These are phyloP conservation scores for Phyllosticta citrichinensis DNA, from an alignment of 2,329 filamentous ascomycete species.

Conservation along the genomic window DNA sequence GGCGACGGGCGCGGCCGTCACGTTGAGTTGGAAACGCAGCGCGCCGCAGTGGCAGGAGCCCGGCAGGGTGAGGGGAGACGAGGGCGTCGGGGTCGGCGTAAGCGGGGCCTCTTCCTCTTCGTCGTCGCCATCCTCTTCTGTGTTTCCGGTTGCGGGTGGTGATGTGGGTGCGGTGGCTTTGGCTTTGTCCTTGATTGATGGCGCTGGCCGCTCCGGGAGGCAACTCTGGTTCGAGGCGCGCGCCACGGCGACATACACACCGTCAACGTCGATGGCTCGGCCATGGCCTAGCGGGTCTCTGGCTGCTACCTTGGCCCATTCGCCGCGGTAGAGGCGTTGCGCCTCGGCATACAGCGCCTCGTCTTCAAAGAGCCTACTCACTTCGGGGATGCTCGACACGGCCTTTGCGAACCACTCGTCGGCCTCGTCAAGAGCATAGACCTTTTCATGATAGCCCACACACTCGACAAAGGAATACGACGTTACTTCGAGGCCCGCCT, in stretches of 20 bases:
- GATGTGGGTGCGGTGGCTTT: not conserved
- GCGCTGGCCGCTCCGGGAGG: not conserved
- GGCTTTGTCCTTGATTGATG: not conserved
- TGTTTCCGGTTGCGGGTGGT: not conserved
- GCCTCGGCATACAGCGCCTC: not conserved
- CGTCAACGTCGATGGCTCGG: not conserved
- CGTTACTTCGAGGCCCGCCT: not conserved
- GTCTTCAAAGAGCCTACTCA: not conserved
- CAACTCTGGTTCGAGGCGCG: not conserved
- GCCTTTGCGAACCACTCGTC: not conserved
- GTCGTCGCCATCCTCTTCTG: not conserved
- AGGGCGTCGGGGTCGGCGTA: not conserved
- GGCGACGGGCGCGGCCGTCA: not conserved
- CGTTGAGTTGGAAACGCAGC: not conserved
- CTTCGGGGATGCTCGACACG: not conserved
- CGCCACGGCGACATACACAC: not conserved
- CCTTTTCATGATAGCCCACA: not conserved
- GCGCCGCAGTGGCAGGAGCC: slow-evolving; percentile 6
- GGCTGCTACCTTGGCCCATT: not conserved
- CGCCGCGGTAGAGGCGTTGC: not conserved
- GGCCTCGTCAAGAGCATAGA: not conserved
- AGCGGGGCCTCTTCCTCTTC: not conserved
- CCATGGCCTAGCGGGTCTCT: not conserved
- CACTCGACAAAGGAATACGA: not conserved
- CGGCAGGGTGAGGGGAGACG: not conserved